phyloP scores from a whole-genome alignment of 2,329 filamentous ascomycete genomes.

The Penicillium psychrosexuale region DNA sequence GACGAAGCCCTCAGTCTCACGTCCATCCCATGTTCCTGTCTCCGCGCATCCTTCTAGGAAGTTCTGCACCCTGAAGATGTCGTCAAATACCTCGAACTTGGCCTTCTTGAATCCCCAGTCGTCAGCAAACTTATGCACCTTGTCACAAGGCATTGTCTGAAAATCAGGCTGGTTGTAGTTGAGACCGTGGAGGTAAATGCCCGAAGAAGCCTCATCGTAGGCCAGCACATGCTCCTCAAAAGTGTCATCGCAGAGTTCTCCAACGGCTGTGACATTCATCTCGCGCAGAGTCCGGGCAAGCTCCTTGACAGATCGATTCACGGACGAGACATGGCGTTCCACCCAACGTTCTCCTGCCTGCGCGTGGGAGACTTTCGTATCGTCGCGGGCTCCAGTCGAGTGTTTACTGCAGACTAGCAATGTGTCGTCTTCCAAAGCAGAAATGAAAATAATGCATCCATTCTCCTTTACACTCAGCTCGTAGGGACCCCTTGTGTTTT shows the following conservation, averaged over 20 bases:
- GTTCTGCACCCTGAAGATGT: slow-evolving; percentile 67
- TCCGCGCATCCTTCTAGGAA: slow-evolving; percentile 85
- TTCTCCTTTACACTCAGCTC: slow-evolving; percentile 98
- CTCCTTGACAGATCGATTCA: slow-evolving; percentile 76
- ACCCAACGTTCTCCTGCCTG: slow-evolving; percentile 77
- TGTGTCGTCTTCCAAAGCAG: slow-evolving; percentile 82
- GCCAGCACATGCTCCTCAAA: slow-evolving; percentile 97
- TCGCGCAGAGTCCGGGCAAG: slow-evolving; percentile 70
- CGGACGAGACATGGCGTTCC: slow-evolving; percentile 69
- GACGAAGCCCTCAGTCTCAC: slow-evolving; percentile 95
- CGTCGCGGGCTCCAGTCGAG: slow-evolving; percentile 77
- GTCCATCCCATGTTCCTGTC: slow-evolving; percentile 82
- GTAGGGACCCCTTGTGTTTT: slow-evolving; percentile 78
- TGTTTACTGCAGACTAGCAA: slow-evolving; percentile 98
- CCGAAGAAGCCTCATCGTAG: slow-evolving; percentile 77
- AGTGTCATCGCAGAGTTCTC: slow-evolving; percentile 89
- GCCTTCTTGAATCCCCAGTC: slow-evolving; percentile 93
- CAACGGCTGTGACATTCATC: slow-evolving; percentile 90
- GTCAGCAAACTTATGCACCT: slow-evolving; percentile 87
- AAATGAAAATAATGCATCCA: slow-evolving; percentile 98
- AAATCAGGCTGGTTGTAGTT: slow-evolving; percentile 95
- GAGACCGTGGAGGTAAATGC: slow-evolving; percentile 91
- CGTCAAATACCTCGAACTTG: slow-evolving; percentile 71
- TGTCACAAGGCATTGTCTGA: slow-evolving; percentile 73
- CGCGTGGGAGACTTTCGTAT: slow-evolving; percentile 75